Conservation (phyloP, 805 yeast species). For the Metschnikowia gruessii region DNA sequence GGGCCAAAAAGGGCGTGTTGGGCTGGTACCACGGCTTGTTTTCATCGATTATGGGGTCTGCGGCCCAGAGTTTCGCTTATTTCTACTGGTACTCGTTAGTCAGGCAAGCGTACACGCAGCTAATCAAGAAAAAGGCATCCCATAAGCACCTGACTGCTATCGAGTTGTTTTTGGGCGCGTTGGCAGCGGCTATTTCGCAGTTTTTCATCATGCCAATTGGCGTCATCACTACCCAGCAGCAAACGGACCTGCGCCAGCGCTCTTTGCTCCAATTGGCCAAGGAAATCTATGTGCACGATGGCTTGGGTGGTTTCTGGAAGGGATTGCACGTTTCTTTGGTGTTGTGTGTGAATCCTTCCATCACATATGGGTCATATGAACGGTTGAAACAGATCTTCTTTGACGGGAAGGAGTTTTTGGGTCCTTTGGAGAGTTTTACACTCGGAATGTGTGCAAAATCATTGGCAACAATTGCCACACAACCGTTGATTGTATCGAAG, state of each 20-base stretch:
- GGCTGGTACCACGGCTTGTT: conserved; percentile 75
- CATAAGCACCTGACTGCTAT: conserved; percentile 52
- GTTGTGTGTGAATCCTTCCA: conserved; percentile 78
- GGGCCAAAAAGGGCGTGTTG: conserved; percentile 54
- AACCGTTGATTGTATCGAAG: conserved; percentile 82
- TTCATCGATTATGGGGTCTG: conserved; percentile 65
- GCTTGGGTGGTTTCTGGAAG: conserved; percentile 72
- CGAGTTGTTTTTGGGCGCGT: conserved; percentile 71
- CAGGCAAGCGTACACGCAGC: conserved; percentile 50
- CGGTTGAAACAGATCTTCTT: conserved; percentile 55
- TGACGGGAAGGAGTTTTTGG: conserved; percentile 42
- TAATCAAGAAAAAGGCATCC: conserved; percentile 34
- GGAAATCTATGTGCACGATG: conserved; percentile 60
- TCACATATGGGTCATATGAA: conserved; percentile 80
- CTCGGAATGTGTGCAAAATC: conserved; percentile 80
- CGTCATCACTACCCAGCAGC: conserved; percentile 63
- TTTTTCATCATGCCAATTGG: conserved; percentile 78
- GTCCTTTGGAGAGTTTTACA: conserved; percentile 62
- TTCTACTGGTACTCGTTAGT: conserved; percentile 85
- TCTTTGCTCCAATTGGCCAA: conserved; percentile 33
- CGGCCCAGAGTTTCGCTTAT: conserved; percentile 76
- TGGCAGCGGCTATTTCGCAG: conserved; percentile 82
- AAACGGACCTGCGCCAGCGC: conserved; percentile 46
- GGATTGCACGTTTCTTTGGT: conserved; percentile 80
- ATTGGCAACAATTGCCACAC: conserved; percentile 75